Evolutionary conservation across 108 stramenopile genomes (phyloP).

Genomic region (Fistulifera solaris): DNA sequence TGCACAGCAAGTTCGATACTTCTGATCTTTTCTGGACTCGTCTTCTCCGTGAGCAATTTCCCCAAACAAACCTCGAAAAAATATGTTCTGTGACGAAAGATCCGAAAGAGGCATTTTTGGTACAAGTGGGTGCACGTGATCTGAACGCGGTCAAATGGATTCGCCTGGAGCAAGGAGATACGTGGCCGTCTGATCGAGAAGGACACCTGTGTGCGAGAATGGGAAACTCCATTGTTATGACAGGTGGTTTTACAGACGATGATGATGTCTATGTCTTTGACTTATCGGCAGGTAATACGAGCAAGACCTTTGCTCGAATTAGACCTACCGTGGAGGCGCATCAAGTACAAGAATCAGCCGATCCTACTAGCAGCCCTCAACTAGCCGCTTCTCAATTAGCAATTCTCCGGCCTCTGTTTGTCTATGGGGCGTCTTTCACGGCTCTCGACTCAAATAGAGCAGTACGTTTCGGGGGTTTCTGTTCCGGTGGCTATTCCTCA

Average conservation of each 20-base stretch:
- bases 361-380: too few relatives aligned
- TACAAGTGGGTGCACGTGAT: too few relatives aligned
- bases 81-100: too few relatives aligned
- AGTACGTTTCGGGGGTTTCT: constrained; percentile 52
- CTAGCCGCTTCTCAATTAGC: not conserved
- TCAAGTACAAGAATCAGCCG: not conserved
- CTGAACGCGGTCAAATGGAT: too few relatives aligned
- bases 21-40: too few relatives aligned
- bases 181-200: constrained; percentile 23
- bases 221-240: constrained; percentile 18
- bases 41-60: too few relatives aligned
- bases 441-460: constrained; percentile 25
- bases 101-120: too few relatives aligned
- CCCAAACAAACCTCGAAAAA: too few relatives aligned
- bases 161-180: not conserved
- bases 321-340: too few relatives aligned
- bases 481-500: constrained; percentile 40
- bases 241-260: constrained; percentile 47
- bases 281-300: not conserved
- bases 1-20: too few relatives aligned
- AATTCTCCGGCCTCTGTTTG: constrained; percentile 8
- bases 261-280: constrained; percentile 14
- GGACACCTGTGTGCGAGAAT: constrained; percentile 39
- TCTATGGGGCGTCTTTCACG: constrained; percentile 43
- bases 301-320: not conserved